Base-by-base conservation (phyloP, 805 yeast species). In the Saccharomycopsis malanga region DNA sequence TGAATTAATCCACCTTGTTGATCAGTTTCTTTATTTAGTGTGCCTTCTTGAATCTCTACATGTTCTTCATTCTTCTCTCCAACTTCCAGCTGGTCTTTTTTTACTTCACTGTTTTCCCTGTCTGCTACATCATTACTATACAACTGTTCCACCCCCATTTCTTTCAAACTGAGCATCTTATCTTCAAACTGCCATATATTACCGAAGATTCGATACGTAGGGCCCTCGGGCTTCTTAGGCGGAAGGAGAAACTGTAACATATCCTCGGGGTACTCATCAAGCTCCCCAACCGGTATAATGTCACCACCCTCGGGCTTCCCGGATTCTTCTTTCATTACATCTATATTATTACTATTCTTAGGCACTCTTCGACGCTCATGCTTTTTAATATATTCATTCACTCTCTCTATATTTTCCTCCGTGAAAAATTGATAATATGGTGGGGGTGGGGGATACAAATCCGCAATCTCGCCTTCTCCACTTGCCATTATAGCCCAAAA, bases 401-500 rank as follows among this genome's bases (percentile, higher is more conserved):
- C 65, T 57, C 70, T 72, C 18, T 62, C 67, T n/a, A 76, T 55
- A 58, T 88, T 87, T 50, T 77, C 85, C 2, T 67, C 59, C 0
- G 95, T 86, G 68, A 87, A 91, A 57, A 72, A 77, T 59, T 79
- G 76, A 55, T 78, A 75, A 59, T 77, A 87, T 6, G 85, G 84
- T 6, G 98, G 98, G 2, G 98, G 98, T 1, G 95, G 94, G 2
- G 98, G 98, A 56, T 86, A 93, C 36, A 91, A 70, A 4, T 96
- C 79, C 14, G 96, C 74, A 30, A 73, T 65, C 55, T 61, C 36
- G 44, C 57, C 52, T 37, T 49, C 50, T 20, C 22, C 22, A 36
- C 20, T 41, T 10, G 44, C 42, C 45, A 46, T 46, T 29, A 4
- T 40, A 27, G n/a, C n/a, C n/a, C n/a, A n/a, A n/a, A n/a, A n/a